Conservation (phyloP, 2,329 filamentous ascomycete genomes). For the Trichoderma asperellum region DNA sequence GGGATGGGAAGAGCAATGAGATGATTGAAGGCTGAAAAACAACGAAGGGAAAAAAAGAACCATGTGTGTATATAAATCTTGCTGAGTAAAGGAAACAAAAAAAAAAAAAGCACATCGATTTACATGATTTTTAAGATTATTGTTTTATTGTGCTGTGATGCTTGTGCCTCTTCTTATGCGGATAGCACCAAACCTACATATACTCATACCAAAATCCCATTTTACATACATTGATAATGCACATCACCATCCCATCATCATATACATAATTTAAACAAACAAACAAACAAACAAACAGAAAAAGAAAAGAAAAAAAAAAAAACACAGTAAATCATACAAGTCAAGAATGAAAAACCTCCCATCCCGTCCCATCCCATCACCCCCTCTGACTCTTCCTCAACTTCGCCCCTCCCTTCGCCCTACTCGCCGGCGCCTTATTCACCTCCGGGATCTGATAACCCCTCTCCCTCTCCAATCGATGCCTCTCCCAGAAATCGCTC, state of each 20-base stretch:
- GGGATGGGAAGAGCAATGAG: slow-evolving; percentile 29
- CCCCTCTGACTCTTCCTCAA: slow-evolving; percentile 11
- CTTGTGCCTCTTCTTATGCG: neutral
- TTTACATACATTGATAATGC: neutral
- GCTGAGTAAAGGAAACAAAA: too few species aligned
- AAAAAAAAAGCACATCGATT: neutral
- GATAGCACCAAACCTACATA: neutral
- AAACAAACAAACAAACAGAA: too few species aligned
- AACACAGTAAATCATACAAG: neutral
- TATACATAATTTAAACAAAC: neutral
- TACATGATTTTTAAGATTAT: neutral
- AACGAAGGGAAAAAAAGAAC: neutral
- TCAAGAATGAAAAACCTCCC: neutral
- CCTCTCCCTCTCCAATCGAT: slow-evolving; percentile 45
- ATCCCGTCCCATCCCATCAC: neutral
- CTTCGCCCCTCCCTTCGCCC: neutral
- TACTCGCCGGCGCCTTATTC: slow-evolving; percentile 38
- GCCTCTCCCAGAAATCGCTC: slow-evolving; percentile 49
- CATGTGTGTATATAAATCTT: neutral
- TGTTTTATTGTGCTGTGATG: neutral
- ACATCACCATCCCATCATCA: neutral
- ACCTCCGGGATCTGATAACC: slow-evolving; percentile 47
- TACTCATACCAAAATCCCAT: neutral
- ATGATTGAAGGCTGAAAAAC: slow-evolving; percentile 39
- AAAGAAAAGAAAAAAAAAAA: neutral